A percentile compares a stretch with the other conserved stretches of the same genome.
Conservation (phyloP, 2,329 filamentous ascomycete genomes). For the Microcyclosporella mali region DNA sequence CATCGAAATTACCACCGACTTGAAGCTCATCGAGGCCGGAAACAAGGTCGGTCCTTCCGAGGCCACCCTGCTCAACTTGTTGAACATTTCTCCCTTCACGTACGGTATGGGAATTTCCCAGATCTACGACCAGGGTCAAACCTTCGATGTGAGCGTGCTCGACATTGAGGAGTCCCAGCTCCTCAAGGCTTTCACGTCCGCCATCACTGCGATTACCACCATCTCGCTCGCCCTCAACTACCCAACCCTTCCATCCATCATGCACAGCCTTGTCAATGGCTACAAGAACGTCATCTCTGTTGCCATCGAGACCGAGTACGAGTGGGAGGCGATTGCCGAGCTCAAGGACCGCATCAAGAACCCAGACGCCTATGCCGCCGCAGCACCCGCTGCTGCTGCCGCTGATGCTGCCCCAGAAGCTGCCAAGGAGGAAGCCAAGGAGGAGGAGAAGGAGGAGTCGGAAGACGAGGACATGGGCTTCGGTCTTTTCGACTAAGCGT, state of each 20-base stretch:
- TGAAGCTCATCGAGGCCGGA: slow-evolving; percentile 93
- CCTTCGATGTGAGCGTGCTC: slow-evolving; percentile 76
- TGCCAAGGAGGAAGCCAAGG: slow-evolving; percentile 50
- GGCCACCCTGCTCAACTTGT: slow-evolving; percentile 97
- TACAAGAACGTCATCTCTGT: slow-evolving; percentile 97
- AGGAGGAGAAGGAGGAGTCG: slow-evolving; percentile 58
- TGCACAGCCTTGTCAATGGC: slow-evolving; percentile 91
- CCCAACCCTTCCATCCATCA: slow-evolving; percentile 92
- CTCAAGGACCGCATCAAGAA: slow-evolving; percentile 99
- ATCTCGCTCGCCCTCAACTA: slow-evolving; percentile 90
- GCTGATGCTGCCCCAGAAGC: slow-evolving; percentile 48
- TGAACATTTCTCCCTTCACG: slow-evolving; percentile 99
- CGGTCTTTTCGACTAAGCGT: slow-evolving; percentile 49
- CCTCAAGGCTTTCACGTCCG: slow-evolving; percentile 70
- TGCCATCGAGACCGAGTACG: slow-evolving; percentile 82
- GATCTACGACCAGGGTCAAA: slow-evolving; percentile 97
- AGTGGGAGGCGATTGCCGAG: slow-evolving; percentile 92
- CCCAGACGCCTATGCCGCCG: slow-evolving; percentile 87
- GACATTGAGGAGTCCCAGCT: slow-evolving; percentile 95
- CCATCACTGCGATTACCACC: slow-evolving; percentile 79
- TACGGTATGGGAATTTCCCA: slow-evolving; percentile 96
- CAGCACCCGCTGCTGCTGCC: slow-evolving; percentile 65
- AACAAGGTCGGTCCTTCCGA: slow-evolving; percentile 97
- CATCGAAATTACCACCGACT: slow-evolving; percentile 97
- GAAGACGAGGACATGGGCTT: slow-evolving; percentile 53